phyloP scores from a whole-genome alignment of 257 asterid species.

The Solanum lignicaule region DNA sequence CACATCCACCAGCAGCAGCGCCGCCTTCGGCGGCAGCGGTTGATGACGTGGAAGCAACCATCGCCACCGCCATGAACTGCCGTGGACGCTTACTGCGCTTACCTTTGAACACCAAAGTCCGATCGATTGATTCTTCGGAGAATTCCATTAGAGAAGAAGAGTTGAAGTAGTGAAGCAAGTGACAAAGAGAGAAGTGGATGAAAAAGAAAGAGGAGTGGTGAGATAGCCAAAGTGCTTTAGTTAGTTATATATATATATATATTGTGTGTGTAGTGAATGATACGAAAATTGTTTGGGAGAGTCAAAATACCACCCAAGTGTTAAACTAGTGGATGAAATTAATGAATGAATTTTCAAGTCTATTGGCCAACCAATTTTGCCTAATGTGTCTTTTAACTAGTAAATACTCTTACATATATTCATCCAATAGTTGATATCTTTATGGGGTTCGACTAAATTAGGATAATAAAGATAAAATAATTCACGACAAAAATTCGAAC shows the following conservation, averaged over 20 bases:
- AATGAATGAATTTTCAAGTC: neutral
- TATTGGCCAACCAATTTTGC: conserved; percentile 2
- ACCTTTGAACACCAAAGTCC: conserved; percentile 32
- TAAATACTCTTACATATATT: too few relatives aligned
- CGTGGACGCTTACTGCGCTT: conserved; percentile 55
- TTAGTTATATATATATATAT: conserved; percentile 7
- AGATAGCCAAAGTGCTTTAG: conserved; percentile 28
- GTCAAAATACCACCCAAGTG: conserved; percentile 8
- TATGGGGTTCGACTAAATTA: fast-evolving
- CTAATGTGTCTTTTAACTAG: neutral
- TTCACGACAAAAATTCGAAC: neutral
- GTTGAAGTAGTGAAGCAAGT: neutral
- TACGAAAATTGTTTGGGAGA: conserved; percentile 27
- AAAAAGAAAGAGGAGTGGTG: conserved; percentile 8
- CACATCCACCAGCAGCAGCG: conserved; percentile 9
- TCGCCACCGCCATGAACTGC: conserved; percentile 9
- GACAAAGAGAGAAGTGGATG: conserved; percentile 8
- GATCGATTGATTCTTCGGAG: conserved; percentile 34
- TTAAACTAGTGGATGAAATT: conserved; percentile 24
- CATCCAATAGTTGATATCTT: too few relatives aligned
- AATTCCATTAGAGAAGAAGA: conserved; percentile 27
- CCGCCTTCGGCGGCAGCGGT: conserved; percentile 17
- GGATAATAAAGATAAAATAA: neutral
- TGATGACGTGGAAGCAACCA: conserved; percentile 35
- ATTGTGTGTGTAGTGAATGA: conserved; percentile 13